A percentile compares a stretch with the other conserved stretches of the same genome.
These are phyloP conservation scores for Pyracantha coccinea DNA, from an alignment of 331 rosid species.

Conservation along the genomic window DNA sequence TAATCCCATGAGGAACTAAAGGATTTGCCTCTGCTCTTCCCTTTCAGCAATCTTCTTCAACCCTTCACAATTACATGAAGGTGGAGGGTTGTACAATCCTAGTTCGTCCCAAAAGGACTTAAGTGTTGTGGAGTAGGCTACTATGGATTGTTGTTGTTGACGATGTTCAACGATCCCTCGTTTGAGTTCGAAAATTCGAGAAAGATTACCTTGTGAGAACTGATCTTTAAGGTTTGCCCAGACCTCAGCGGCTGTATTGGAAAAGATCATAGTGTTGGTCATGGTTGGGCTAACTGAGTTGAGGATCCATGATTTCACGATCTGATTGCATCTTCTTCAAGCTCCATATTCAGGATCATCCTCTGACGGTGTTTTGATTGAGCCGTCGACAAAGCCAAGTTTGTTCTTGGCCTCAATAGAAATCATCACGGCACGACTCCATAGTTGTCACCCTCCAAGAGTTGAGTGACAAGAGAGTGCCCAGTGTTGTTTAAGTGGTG, in stretches of 20 bases:
- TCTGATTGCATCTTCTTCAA: not conserved
- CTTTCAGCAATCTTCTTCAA: not conserved
- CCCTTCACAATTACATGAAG: not conserved
- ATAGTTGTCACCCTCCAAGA: not conserved
- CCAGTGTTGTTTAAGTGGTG: too few relatives aligned
- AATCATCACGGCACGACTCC: not conserved
- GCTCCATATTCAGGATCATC: not conserved
- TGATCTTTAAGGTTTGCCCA: not conserved
- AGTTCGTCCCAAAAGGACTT: not conserved
- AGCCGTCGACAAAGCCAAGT: not conserved
- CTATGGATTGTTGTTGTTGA: not conserved
- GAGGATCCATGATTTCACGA: not conserved
- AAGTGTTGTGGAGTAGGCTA: not conserved
- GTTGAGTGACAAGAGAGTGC: too few relatives aligned
- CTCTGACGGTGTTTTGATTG: not conserved
- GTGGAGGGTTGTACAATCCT: not conserved
- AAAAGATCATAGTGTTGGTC: not conserved
- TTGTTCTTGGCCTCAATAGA: not conserved
- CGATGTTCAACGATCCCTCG: not conserved
- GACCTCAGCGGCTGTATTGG: not conserved
- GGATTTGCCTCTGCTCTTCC: not conserved
- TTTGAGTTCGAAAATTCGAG: not conserved
- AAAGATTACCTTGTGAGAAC: not conserved
- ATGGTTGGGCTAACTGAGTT: not conserved
- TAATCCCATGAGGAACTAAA: not conserved